These are phyloP conservation scores for Camelina hispida DNA, from an alignment of 345 rosid genomes.

Conservation along the genomic window DNA sequence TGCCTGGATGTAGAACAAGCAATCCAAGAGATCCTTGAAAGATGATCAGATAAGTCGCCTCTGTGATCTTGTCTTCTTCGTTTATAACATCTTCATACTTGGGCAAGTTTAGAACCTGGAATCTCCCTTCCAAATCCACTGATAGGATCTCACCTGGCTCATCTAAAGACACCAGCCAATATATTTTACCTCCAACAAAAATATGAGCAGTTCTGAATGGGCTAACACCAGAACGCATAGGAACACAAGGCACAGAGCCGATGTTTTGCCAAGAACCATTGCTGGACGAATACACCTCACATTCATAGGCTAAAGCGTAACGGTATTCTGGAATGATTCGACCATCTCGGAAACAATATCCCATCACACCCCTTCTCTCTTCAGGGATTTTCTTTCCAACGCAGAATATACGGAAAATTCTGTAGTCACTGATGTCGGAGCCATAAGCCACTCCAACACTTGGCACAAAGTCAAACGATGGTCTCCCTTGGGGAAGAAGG, in stretches of 20 bases:
- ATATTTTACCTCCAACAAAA: constrained; percentile 39
- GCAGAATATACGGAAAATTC: constrained; percentile 42
- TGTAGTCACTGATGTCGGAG: constrained; percentile 42
- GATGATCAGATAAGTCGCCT: not conserved
- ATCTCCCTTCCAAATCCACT: constrained; percentile 28
- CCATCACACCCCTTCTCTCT: not conserved
- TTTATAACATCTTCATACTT: not conserved
- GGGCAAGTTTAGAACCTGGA: constrained; percentile 8
- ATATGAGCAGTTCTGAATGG: constrained; percentile 27
- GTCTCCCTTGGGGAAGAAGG: constrained; percentile 46
- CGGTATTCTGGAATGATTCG: not conserved
- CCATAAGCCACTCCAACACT: constrained; percentile 44
- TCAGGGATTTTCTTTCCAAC: not conserved
- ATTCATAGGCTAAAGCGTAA: not conserved
- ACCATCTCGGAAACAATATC: not conserved
- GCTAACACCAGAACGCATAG: constrained; percentile 4
- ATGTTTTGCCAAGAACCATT: constrained; percentile 44
- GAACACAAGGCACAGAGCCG: constrained; percentile 41
- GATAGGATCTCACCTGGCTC: constrained; percentile 21
- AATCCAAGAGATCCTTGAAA: constrained; percentile 36
- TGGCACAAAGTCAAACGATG: constrained; percentile 32
- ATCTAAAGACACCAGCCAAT: constrained; percentile 42
- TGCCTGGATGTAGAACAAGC: constrained; percentile 11
- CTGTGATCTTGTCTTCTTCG: not conserved
- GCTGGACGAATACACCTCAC: constrained; percentile 49